Conservation (phyloP, 352 stramenopile genomes). For the Stramenopiles sp. region DNA sequence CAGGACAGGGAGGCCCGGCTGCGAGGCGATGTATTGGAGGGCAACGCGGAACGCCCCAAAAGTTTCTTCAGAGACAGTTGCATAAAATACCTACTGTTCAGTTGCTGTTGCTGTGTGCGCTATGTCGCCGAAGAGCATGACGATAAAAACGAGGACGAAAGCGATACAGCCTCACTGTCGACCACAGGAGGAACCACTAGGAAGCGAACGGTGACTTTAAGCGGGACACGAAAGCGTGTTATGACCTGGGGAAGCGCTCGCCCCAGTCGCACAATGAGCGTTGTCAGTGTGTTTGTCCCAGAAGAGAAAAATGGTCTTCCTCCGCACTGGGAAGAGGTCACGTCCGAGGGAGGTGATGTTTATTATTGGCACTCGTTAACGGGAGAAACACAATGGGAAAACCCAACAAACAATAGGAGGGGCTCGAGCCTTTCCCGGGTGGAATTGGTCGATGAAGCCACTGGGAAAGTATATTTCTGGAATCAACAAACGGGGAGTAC, state of each 20-base stretch:
- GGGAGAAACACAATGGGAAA: not conserved
- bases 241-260: not conserved
- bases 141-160: not conserved
- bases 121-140: not conserved
- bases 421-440: not conserved
- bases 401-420: not conserved
- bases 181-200: not conserved
- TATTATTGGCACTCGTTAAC: not conserved
- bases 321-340: not conserved
- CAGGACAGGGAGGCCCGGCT: not conserved
- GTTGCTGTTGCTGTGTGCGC: not conserved
- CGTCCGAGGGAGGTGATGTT: not conserved
- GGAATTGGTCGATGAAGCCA: not conserved
- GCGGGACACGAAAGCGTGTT: not conserved
- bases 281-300: not conserved
- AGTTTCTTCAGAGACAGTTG: not conserved
- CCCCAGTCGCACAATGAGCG: not conserved
- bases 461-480: not conserved
- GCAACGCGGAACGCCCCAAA: not conserved
- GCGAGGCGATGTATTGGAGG: not conserved
- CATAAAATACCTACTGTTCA: not conserved
- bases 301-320: not conserved
- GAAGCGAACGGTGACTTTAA: not conserved
- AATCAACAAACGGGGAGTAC: not conserved
- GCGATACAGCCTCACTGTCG: not conserved